Conservation (phyloP, 2,329 filamentous ascomycete species). For the Aureobasidium sp. region DNA sequence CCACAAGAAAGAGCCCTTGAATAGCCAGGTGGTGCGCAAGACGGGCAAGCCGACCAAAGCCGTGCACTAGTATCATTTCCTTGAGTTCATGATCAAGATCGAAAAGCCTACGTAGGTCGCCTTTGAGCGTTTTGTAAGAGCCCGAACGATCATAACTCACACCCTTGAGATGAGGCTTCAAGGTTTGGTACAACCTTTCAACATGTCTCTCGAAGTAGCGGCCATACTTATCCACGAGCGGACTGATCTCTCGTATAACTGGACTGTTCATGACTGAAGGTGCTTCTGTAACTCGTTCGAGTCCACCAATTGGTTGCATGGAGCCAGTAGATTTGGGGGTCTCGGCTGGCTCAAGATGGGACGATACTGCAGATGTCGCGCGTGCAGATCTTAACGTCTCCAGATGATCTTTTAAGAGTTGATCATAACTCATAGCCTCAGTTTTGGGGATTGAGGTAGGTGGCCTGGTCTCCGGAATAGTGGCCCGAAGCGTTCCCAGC, state of each 20-base stretch:
- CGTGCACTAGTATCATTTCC: not conserved
- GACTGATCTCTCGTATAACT: not conserved
- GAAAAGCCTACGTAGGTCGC: not conserved
- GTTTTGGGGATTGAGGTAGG: not conserved
- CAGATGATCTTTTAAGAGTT: not conserved
- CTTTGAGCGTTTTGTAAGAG: not conserved
- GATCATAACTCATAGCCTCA: not conserved
- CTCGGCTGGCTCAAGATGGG: not conserved
- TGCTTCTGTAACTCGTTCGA: not conserved
- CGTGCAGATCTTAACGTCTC: not conserved
- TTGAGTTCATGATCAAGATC: not conserved
- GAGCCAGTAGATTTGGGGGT: not conserved
- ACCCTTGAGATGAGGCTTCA: not conserved
- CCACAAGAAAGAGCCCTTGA: not conserved
- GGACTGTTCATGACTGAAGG: not conserved
- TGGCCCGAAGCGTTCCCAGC: not conserved
- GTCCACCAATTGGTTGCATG: not conserved
- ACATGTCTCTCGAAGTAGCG: not conserved
- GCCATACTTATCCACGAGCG: not conserved
- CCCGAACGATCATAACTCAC: not conserved
- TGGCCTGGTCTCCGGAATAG: not conserved
- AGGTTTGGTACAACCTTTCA: not conserved
- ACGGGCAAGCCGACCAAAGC: not conserved
- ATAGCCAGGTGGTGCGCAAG: not conserved
- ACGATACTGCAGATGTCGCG: not conserved